Base-by-base conservation (phyloP, 2,329 filamentous ascomycete species). In the Furcasterigmium sp. region DNA sequence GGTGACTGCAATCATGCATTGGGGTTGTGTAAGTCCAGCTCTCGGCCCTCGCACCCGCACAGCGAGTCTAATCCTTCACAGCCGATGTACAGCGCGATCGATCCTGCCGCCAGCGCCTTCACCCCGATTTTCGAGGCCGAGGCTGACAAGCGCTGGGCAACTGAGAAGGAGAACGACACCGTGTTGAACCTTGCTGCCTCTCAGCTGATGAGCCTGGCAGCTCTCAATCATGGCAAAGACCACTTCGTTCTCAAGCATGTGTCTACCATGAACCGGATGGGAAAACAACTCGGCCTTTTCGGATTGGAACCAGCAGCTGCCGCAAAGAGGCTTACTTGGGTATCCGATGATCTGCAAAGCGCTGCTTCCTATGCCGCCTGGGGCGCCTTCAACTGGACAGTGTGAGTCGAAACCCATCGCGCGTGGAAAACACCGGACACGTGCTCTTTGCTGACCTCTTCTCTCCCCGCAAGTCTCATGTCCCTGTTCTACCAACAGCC, bases 341-440 rank as follows among this genome's bases (percentile, higher is more conserved):
- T 43, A 32, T 43, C 53, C 9, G 42, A 48, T 10, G 53, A 57
- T 0, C 42, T 30, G 14, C 30, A 9, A 3, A 26, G 37, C 9
- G 40, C 46, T n/a, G 28, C 11, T 9, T 46, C 46, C 3, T 53
- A 56, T 25, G 46, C 59, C 3, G 53, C 59, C 8, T 62, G 59
- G 60, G 58, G 56, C 3, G 43, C 50, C 3, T 68, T 68, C 38
- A 67, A 65, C 43, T 68, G 61, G 61, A 60, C 57, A 43, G 53
- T 61, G 65, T 65, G 46, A 54, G 63, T 46, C n/a, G n/a, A n/a
- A n/a, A n/a, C n/a, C n/a, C n/a, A n/a, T n/a, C n/a, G n/a, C n/a
- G n/a, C n/a, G n/a, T n/a, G n/a, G n/a, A n/a, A n/a, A n/a, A n/a
- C n/a, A n/a, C n/a, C n/a, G n/a, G n/a, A n/a, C n/a, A n/a, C n/a